Evolutionary conservation across 2,329 filamentous ascomycete genomes (phyloP).

Genomic region (Phyllosticta ampelicida): DNA sequence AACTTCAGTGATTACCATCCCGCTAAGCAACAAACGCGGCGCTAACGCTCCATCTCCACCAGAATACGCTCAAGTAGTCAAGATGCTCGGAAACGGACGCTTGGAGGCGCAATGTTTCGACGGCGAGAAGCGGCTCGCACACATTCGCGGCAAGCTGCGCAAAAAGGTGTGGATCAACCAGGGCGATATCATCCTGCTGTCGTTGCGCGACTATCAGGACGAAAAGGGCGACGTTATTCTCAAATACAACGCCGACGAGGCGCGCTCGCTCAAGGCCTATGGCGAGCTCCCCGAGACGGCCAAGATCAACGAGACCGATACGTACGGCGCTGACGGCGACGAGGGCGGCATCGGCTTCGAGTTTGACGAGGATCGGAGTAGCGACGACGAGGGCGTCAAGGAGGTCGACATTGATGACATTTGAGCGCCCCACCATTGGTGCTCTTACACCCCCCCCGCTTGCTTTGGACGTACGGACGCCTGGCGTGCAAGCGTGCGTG

Average conservation of each 20-base stretch:
- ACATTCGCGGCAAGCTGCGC: constrained; percentile 89
- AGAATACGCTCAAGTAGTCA: constrained; percentile 76
- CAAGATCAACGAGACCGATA: constrained; percentile 99
- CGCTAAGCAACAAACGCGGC: background rate
- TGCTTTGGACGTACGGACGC: too few relatives aligned
- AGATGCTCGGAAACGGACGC: constrained; percentile 94
- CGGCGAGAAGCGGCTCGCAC: constrained; percentile 72
- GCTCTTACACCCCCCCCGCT: too few relatives aligned
- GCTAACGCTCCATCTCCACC: background rate
- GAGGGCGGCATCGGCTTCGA: constrained; percentile 91
- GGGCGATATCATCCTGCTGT: constrained; percentile 62
- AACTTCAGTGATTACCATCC: background rate
- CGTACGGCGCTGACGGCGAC: constrained; percentile 79
- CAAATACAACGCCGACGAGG: constrained; percentile 67
- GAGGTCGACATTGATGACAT: constrained; percentile 95
- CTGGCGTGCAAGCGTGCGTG: too few relatives aligned
- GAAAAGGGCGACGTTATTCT: constrained; percentile 88
- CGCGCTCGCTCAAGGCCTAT: constrained; percentile 88
- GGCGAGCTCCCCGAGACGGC: constrained; percentile 93
- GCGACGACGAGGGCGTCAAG: constrained; percentile 52
- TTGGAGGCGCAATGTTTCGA: constrained; percentile 94
- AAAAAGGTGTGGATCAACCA: constrained; percentile 99
- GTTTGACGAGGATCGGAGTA: constrained; percentile 87
- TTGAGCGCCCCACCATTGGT: constrained; percentile 31
- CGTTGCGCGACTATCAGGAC: constrained; percentile 84